phyloP scores from a whole-genome alignment of 768 basidiomycete species.

The Collybia sordida region DNA sequence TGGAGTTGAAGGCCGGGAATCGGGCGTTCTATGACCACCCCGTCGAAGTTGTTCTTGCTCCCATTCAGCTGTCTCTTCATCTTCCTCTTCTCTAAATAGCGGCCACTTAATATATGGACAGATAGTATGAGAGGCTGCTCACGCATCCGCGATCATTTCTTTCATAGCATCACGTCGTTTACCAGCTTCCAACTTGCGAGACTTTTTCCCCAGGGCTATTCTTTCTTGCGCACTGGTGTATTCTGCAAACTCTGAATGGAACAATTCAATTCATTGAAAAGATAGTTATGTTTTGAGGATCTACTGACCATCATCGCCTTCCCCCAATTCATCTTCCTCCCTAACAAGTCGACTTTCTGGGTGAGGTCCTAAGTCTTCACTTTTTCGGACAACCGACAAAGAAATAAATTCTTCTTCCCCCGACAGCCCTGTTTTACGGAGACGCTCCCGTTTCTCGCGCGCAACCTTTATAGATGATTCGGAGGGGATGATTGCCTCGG shows the following conservation, averaged over 20 bases:
- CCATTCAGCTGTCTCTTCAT: conserved; percentile 86
- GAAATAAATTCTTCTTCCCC: conserved; percentile 78
- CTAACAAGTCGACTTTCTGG: conserved; percentile 80
- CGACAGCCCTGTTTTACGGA: conserved; percentile 47
- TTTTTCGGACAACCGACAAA: conserved; percentile 60
- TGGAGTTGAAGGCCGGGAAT: conserved; percentile 24
- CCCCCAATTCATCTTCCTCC: conserved; percentile 87
- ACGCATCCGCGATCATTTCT: conserved; percentile 84
- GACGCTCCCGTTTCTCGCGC: conserved; percentile 72
- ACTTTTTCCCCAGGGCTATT: conserved; percentile 83
- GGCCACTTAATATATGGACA: not conserved
- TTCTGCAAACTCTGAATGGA: conserved; percentile 70
- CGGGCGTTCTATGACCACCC: conserved; percentile 56
- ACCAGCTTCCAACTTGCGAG: conserved; percentile 65
- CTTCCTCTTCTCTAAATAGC: conserved; percentile 56
- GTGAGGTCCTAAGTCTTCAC: conserved; percentile 70
- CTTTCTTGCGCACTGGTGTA: conserved; percentile 87
- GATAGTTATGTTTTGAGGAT: not conserved
- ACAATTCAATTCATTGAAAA: not conserved
- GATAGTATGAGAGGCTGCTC: conserved; percentile 24
- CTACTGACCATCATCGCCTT: conserved; percentile 79
- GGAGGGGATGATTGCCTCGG: conserved; percentile 59
- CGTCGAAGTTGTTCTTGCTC: conserved; percentile 80
- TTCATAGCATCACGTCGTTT: conserved; percentile 70
- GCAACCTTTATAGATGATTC: conserved; percentile 71